Conservation (phyloP, 2,329 filamentous ascomycete genomes). For the Aspergillus pseudotamarii region DNA sequence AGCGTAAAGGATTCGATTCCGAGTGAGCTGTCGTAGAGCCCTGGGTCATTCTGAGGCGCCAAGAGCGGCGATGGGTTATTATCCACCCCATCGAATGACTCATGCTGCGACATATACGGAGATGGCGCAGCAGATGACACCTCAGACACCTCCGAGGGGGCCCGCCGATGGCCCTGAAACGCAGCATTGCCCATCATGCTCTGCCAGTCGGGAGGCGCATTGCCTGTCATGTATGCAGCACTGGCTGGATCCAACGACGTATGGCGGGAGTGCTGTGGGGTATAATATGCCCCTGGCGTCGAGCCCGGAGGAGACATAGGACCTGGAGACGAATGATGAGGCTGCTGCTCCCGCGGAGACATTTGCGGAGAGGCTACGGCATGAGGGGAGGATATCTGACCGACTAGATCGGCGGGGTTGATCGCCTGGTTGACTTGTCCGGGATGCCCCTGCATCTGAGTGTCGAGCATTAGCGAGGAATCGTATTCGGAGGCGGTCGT, state of each 20-base stretch:
- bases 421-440: conserved; percentile 45
- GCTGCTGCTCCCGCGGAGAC: conserved; percentile 55
- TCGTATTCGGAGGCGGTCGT: conserved; percentile 38
- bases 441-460: conserved; percentile 40
- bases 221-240: conserved; percentile 59
- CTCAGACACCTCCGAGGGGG: conserved; percentile 89
- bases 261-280: conserved; percentile 61
- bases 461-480: conserved; percentile 44
- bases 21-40: conserved; percentile 75
- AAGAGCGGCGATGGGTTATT: conserved; percentile 79
- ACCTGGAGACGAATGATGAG: conserved; percentile 55
- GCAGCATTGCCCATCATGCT: conserved; percentile 56
- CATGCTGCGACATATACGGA: conserved; percentile 75
- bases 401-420: conserved; percentile 51
- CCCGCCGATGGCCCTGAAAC: conserved; percentile 81
- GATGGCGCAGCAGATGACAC: conserved; percentile 84
- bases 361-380: conserved; percentile 60
- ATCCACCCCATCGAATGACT: conserved; percentile 75
- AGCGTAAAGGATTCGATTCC: conserved; percentile 80
- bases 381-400: conserved; percentile 51
- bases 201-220: conserved; percentile 59
- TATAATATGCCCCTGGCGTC: conserved; percentile 55
- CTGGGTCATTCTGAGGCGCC: conserved; percentile 68
- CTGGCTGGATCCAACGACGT: conserved; percentile 63
- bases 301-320: conserved; percentile 59